A percentile compares a stretch with the other conserved stretches of the same genome.
These are phyloP conservation scores for Cryptosporidium ubiquitum DNA, from an alignment of 169 alveolate species.

Conservation along the genomic window DNA sequence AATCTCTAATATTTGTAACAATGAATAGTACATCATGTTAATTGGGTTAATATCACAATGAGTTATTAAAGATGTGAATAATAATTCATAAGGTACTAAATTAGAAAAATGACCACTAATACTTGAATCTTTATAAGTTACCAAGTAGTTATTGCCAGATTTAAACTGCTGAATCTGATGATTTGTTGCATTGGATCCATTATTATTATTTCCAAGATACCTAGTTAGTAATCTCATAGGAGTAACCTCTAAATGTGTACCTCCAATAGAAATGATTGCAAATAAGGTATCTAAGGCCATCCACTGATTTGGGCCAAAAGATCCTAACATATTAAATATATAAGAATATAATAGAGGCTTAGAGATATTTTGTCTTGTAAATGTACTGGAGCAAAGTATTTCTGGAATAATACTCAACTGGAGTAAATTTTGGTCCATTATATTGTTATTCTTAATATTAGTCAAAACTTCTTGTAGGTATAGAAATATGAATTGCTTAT, in stretches of 20 bases:
- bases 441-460: background rate
- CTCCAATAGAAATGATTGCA: constrained; percentile 9
- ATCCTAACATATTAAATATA: constrained; percentile 37
- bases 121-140: constrained; percentile 50
- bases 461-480: constrained; percentile 23
- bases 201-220: background rate
- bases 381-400: constrained; percentile 5
- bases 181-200: background rate
- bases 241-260: background rate
- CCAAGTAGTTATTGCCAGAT: background rate
- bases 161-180: background rate
- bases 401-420: constrained; percentile 23
- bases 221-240: constrained; percentile 12
- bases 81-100: constrained; percentile 29
- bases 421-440: constrained; percentile 19
- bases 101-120: constrained; percentile 32
- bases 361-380: constrained; percentile 44
- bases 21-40: constrained; percentile 50
- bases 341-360: constrained; percentile 47
- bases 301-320: constrained; percentile 57
- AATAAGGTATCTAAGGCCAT: constrained; percentile 61
- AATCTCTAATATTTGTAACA: constrained; percentile 11
- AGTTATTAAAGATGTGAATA: constrained; percentile 42
- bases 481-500: constrained; percentile 25
- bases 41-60: constrained; percentile 51